A percentile compares a stretch with the other conserved stretches of the same genome.
These are phyloP conservation scores for Beauveria sp. DNA, from an alignment of 2,329 filamentous ascomycete species.

Conservation along the genomic window DNA sequence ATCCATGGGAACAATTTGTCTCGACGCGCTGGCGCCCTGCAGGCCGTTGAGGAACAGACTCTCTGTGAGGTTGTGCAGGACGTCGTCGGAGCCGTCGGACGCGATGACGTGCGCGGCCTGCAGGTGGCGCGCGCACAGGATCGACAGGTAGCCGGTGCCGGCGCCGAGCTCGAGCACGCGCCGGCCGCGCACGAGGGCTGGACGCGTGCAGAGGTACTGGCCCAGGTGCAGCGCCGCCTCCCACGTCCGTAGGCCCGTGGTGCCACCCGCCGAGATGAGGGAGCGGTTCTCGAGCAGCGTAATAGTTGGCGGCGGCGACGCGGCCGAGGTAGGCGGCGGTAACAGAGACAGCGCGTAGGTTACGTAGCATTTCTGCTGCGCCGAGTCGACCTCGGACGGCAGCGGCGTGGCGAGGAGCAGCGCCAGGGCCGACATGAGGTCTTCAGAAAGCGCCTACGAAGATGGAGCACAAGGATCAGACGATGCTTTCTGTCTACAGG, in stretches of 20 bases:
- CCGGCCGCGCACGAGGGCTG: constrained; percentile 40
- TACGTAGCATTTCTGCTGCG: constrained; percentile 66
- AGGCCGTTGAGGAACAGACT: constrained; percentile 64
- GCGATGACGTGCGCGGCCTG: constrained; percentile 52
- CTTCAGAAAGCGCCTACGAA: constrained; percentile 71
- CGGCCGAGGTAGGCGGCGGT: neutral
- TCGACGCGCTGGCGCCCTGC: constrained; percentile 28
- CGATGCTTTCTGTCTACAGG: neutral
- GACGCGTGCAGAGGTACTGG: constrained; percentile 52
- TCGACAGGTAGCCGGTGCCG: constrained; percentile 68
- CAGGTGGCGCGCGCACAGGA: constrained; percentile 64
- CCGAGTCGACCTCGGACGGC: constrained; percentile 56
- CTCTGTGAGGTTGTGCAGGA: constrained; percentile 58
- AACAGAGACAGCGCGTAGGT: constrained; percentile 53
- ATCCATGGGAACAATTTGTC: constrained; percentile 40
- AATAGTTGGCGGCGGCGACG: constrained; percentile 27
- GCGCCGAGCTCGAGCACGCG: constrained; percentile 65
- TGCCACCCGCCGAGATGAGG: constrained; percentile 62
- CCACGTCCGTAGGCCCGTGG: constrained; percentile 74
- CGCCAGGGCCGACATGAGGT: constrained; percentile 64
- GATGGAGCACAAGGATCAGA: neutral
- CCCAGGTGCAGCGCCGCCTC: constrained; percentile 71
- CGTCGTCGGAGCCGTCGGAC: constrained; percentile 68
- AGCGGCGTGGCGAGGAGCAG: constrained; percentile 55
- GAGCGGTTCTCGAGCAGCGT: constrained; percentile 62